A percentile compares a stretch with the other conserved stretches of the same genome.
Conservation (phyloP, 805 yeast genomes). For the Teunomyces barrocoloradensis region DNA sequence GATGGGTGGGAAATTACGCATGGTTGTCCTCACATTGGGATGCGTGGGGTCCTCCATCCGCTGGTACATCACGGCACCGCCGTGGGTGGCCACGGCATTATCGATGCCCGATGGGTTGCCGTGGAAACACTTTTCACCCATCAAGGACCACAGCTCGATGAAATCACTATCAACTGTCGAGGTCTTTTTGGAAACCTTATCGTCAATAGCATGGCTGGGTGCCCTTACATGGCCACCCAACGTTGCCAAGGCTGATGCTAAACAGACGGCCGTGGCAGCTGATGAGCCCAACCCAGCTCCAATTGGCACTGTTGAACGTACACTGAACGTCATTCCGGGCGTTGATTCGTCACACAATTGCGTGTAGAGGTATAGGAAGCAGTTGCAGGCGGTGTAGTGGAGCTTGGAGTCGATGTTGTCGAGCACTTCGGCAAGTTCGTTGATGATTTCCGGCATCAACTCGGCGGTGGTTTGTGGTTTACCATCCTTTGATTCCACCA, state of each 20-base stretch:
- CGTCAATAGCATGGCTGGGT: constrained; percentile 35
- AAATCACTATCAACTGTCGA: constrained; percentile 39
- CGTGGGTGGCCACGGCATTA: constrained; percentile 92
- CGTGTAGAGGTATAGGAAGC: constrained; percentile 76
- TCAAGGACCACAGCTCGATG: constrained; percentile 82
- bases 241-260: constrained; percentile 69
- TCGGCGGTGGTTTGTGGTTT: constrained; percentile 45
- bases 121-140: constrained; percentile 94
- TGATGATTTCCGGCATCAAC: constrained; percentile 56
- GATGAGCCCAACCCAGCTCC: constrained; percentile 98
- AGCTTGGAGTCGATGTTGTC: constrained; percentile 48
- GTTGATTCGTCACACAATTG: constrained; percentile 49
- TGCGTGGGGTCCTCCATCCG: constrained; percentile 49
- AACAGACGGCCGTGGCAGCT: constrained; percentile 83
- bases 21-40: constrained; percentile 63
- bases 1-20: constrained; percentile 72
- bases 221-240: constrained; percentile 53
- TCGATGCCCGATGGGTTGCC: constrained; percentile 97
- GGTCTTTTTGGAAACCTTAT: constrained; percentile 26
- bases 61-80: constrained; percentile 92
- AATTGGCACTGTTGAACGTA: constrained; percentile 83
- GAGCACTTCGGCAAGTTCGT: constrained; percentile 45
- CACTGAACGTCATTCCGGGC: constrained; percentile 57
- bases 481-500: constrained; percentile 17
- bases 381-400: constrained; percentile 75